phyloP scores from a whole-genome alignment of 768 basidiomycete species.

The Pulveroboletus frians region DNA sequence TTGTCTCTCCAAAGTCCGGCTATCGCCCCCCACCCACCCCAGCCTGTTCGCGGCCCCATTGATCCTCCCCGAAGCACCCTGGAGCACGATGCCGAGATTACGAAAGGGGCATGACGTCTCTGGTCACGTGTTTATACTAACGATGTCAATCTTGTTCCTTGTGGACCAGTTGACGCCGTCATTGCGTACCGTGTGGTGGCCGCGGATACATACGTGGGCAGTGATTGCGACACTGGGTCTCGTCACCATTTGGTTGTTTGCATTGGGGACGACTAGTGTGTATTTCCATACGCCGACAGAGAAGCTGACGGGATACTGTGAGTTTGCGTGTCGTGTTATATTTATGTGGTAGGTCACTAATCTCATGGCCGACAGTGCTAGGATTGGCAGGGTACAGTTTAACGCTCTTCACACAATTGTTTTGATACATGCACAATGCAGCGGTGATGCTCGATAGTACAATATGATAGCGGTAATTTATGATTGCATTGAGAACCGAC shows the following conservation, averaged over 20 bases:
- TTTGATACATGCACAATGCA: constrained; percentile 4
- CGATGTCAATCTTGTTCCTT: constrained; percentile 73
- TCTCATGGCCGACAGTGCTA: constrained; percentile 26
- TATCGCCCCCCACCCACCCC: constrained; percentile 62
- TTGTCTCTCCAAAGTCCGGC: constrained; percentile 46
- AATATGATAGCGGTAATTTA: not conserved
- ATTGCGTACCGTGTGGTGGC: constrained; percentile 38
- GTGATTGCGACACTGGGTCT: constrained; percentile 43
- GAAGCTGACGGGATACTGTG: constrained; percentile 82
- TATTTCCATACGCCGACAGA: constrained; percentile 90
- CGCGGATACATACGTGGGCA: constrained; percentile 43
- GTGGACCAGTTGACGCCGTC: constrained; percentile 66
- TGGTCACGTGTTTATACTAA: constrained; percentile 88
- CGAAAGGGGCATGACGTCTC: constrained; percentile 87
- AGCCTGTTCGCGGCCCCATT: constrained; percentile 47
- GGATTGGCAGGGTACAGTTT: constrained; percentile 34
- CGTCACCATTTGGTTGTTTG: constrained; percentile 65
- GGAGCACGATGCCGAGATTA: constrained; percentile 54
- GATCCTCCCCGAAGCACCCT: constrained; percentile 36
- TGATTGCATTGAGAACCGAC: too few relatives aligned
- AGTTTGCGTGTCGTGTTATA: constrained; percentile 29
- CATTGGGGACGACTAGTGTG: constrained; percentile 72
- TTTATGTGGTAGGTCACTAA: not conserved
- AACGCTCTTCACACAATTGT: constrained; percentile 29
- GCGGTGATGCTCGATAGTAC: not conserved